A percentile compares a stretch with the other conserved stretches of the same genome.
Evolutionary conservation across 2,329 filamentous ascomycete genomes (phyloP).

Genomic region (Clonostachys solani): DNA sequence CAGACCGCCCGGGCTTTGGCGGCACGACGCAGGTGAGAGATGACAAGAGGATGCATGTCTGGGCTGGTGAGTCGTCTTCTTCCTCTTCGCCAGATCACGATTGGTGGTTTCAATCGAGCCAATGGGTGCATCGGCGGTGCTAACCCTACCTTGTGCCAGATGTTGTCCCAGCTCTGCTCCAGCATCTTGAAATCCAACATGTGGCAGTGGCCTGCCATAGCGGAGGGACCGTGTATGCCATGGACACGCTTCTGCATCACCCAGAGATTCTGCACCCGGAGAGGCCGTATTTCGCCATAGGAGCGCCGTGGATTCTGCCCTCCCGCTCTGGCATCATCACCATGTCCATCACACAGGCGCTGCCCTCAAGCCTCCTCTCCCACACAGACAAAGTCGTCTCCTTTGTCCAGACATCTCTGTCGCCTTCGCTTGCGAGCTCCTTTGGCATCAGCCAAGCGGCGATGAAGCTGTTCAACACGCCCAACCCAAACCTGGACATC

Average conservation of each 20-base stretch:
- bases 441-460: neutral
- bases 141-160: too few relatives aligned
- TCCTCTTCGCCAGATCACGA: slow-evolving; percentile 1
- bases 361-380: slow-evolving; percentile 5
- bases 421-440: neutral
- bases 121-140: too few relatives aligned
- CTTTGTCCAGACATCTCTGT: neutral
- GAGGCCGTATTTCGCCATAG: slow-evolving; percentile 17
- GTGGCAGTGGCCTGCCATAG: slow-evolving; percentile 20
- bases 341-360: slow-evolving; percentile 10
- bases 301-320: slow-evolving; percentile 22
- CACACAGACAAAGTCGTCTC: neutral
- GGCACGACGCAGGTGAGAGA: slow-evolving; percentile 18
- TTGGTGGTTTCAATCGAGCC: too few relatives aligned
- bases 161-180: slow-evolving; percentile 18
- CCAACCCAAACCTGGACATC: neutral
- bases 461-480: slow-evolving; percentile 1
- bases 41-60: slow-evolving; percentile 12
- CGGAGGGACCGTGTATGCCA: slow-evolving; percentile 20
- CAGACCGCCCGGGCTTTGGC: slow-evolving; percentile 28
- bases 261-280: slow-evolving; percentile 16
- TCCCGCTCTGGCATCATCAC: slow-evolving; percentile 11
- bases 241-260: slow-evolving; percentile 20
- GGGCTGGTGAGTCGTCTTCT: slow-evolving; percentile 16
- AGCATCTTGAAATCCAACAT: slow-evolving; percentile 21